These are phyloP conservation scores for Neolentinus lepideus DNA, from an alignment of 1,284 basidiomycete species.

Conservation along the genomic window DNA sequence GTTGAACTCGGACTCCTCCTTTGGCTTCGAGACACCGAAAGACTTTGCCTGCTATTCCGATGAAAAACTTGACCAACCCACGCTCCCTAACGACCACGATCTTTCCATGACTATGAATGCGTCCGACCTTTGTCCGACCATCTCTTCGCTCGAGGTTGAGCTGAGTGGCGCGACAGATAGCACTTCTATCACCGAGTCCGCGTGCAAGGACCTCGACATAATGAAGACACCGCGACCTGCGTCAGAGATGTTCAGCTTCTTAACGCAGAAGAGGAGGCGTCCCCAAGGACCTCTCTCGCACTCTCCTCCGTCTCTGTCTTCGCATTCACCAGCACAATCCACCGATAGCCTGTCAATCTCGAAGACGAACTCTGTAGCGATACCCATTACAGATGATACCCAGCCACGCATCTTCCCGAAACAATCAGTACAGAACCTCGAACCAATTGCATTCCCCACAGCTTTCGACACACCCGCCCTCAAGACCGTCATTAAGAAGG, in stretches of 20 bases:
- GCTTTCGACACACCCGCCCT: neutral
- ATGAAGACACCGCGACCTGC: slow-evolving; percentile 11
- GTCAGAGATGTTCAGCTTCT: slow-evolving; percentile 14
- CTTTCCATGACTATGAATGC: slow-evolving; percentile 25
- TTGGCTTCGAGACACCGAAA: slow-evolving; percentile 20
- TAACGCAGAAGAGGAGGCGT: slow-evolving; percentile 7
- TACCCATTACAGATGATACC: neutral
- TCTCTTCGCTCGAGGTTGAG: slow-evolving; percentile 70
- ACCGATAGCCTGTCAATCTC: neutral
- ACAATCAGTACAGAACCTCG: neutral
- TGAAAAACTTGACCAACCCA: slow-evolving; percentile 21
- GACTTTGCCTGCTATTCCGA: slow-evolving; percentile 20
- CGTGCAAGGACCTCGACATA: neutral
- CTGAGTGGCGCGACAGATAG: slow-evolving; percentile 41
- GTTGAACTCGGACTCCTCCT: slow-evolving; percentile 18
- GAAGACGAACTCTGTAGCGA: neutral
- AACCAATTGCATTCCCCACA: neutral
- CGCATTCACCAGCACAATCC: neutral
- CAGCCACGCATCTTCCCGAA: slow-evolving; percentile 1
- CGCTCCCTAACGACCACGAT: slow-evolving; percentile 38
- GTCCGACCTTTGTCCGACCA: slow-evolving; percentile 36
- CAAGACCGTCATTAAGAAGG: neutral
- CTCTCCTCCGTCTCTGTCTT: neutral
- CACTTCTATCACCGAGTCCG: neutral
- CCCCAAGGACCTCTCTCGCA: neutral